Base-by-base conservation (phyloP, 371 early-diverging fungal genomes). In the Mortierella sp. region DNA sequence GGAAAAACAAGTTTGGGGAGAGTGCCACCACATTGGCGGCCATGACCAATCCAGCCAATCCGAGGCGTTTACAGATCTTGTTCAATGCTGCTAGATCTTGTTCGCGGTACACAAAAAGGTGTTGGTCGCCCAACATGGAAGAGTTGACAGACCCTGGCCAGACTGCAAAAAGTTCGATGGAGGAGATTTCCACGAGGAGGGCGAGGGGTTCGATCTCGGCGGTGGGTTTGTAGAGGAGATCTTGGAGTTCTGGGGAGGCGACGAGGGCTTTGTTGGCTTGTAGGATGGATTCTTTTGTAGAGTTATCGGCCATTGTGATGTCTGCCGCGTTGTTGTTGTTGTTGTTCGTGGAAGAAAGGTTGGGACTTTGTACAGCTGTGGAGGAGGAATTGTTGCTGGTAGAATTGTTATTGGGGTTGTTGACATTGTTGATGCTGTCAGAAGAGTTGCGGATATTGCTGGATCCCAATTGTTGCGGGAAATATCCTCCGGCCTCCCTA, bases 51-150 rank as follows among this genome's bases (percentile, higher is more conserved):
- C 54, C 11, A 19, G 82, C 58, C 16, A 86, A 76, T 19, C 80
- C 80, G n/a, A 86, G 79, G 1, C 80, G 86, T 57, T 80, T 79
- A 54, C 86, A 86, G 38, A 86, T 80, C 82, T 86, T 86, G 77
- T 82, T 86, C 45, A 86, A 78, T 14, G 55, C 54, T 16, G 58
- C 31, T n/a, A 86, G 73, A 42, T 86, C 86, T 8, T 82, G 75
- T 31, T 82, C 86, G 4, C 82, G 77, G 65, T 82, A 86, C 24
- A 86, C 86, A 42, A 86, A 79, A 47, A 86, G 38, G 58, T 86
- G 86, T 44, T 82, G 86, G n/a, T 86, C 86, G 34, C 86, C 86
- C 73, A 86, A 72, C 78, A 86, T 82, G 71, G 86, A 86, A 16
- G 82, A 77, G 65, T 82, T 79, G 72, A 80, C 82, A 11, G 86